phyloP scores from a whole-genome alignment of 2,329 filamentous ascomycete species.

The Aureobasidium sp. region DNA sequence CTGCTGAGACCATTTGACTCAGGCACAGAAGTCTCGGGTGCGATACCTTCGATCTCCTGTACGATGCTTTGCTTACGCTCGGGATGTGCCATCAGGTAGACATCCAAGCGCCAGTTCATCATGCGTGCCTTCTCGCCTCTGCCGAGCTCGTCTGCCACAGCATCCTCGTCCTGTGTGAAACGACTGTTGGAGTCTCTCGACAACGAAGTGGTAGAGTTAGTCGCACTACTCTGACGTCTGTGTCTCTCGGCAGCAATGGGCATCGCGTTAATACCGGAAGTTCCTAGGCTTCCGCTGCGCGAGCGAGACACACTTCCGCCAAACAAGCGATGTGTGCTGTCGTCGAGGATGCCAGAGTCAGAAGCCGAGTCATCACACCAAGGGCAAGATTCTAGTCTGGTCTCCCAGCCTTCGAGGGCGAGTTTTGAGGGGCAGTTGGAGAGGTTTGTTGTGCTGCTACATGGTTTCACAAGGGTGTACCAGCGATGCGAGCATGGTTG shows the following conservation, averaged over 20 bases:
- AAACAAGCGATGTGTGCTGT: constrained; percentile 42
- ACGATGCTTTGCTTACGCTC: constrained; percentile 23
- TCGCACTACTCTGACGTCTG: constrained; percentile 18
- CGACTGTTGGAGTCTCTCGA: constrained; percentile 23
- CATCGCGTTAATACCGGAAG: constrained; percentile 21
- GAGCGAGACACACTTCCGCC: constrained; percentile 36
- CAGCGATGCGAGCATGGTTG: constrained; percentile 43
- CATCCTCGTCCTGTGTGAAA: constrained; percentile 16
- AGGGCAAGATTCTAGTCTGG: constrained; percentile 40
- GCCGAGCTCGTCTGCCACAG: constrained; percentile 20
- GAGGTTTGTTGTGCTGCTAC: constrained; percentile 38
- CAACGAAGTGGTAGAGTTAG: constrained; percentile 22
- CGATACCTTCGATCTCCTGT: neutral
- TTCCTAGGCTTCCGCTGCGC: constrained; percentile 18
- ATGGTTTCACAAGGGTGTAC: constrained; percentile 42
- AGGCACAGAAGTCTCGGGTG: neutral
- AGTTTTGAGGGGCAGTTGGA: constrained; percentile 41
- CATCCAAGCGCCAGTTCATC: constrained; percentile 29
- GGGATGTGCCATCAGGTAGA: constrained; percentile 28
- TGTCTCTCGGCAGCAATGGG: constrained; percentile 17
- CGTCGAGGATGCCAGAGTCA: constrained; percentile 28
- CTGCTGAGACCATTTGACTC: neutral
- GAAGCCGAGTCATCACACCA: constrained; percentile 32
- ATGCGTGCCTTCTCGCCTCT: constrained; percentile 27
- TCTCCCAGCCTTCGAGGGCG: constrained; percentile 44